A percentile compares a stretch with the other conserved stretches of the same genome.
Conservation (phyloP, 345 rosid genomes). For the Mangifera indica region DNA sequence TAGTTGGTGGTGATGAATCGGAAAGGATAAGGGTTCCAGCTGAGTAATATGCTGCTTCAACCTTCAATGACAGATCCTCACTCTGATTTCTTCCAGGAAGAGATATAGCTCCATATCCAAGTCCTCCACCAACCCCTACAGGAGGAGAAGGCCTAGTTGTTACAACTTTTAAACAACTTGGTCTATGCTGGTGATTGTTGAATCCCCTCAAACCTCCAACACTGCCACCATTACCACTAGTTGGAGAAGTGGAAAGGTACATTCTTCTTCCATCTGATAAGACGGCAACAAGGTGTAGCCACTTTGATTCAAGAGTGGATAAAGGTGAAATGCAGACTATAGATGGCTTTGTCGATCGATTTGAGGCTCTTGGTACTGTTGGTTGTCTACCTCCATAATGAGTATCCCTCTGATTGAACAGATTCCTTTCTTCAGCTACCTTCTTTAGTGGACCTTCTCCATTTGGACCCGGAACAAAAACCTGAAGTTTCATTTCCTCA, state of each 20-base stretch:
- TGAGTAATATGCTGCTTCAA: slow-evolving; percentile 82
- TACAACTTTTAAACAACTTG: slow-evolving; percentile 89
- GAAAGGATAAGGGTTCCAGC: slow-evolving; percentile 92
- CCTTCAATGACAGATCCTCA: slow-evolving; percentile 82
- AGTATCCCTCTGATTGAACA: slow-evolving; percentile 73
- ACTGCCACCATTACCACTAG: slow-evolving; percentile 55
- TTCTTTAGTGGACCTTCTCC: slow-evolving; percentile 86
- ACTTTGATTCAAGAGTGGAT: slow-evolving; percentile 86
- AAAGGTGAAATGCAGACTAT: slow-evolving; percentile 83
- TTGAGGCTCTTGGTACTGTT: slow-evolving; percentile 50
- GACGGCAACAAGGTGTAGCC: slow-evolving; percentile 86
- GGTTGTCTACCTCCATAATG: slow-evolving; percentile 71
- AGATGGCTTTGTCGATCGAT: slow-evolving; percentile 69
- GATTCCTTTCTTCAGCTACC: slow-evolving; percentile 90
- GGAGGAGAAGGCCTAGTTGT: slow-evolving; percentile 95
- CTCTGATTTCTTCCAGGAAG: slow-evolving; percentile 71
- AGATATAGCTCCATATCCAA: slow-evolving; percentile 78
- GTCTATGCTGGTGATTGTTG: slow-evolving; percentile 49
- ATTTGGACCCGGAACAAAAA: slow-evolving; percentile 62
- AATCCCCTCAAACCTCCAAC: slow-evolving; percentile 72
- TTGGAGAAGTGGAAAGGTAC: slow-evolving; percentile 83
- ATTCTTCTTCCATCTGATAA: slow-evolving; percentile 97
- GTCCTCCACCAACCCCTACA: slow-evolving; percentile 81
- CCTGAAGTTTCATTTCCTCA: slow-evolving; percentile 96
- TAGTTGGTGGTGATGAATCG: slow-evolving; percentile 83